phyloP scores from a whole-genome alignment of 2,329 filamentous ascomycete genomes.

The Cadophora sp. region DNA sequence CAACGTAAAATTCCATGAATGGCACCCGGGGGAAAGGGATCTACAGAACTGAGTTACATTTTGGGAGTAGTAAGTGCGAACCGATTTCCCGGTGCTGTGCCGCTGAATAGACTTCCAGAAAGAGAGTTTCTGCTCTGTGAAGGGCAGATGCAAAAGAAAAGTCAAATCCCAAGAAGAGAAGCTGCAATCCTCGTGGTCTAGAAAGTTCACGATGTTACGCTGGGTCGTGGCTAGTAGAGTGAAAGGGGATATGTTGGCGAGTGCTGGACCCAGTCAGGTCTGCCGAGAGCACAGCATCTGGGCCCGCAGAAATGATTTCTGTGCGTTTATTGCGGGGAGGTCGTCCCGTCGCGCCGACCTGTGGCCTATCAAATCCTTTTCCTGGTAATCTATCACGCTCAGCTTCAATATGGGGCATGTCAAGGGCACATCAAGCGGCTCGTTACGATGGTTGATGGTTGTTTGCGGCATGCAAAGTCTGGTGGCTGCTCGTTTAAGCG shows the following conservation, averaged over 20 bases:
- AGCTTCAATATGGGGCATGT: constrained; percentile 14
- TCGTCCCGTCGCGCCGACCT: constrained; percentile 23
- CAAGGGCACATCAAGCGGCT: constrained; percentile 11
- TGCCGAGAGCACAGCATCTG: constrained; percentile 3
- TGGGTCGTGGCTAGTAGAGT: background rate
- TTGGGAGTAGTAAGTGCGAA: constrained; percentile 9
- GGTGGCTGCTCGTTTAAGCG: background rate
- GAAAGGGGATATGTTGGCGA: constrained; percentile 1
- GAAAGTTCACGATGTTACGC: constrained; percentile 8
- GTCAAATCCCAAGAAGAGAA: background rate
- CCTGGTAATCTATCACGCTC: background rate
- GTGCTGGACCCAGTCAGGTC: background rate
- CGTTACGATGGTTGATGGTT: constrained; percentile 13
- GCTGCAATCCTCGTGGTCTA: background rate
- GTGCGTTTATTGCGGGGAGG: constrained; percentile 18
- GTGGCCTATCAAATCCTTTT: constrained; percentile 11
- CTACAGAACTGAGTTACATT: background rate
- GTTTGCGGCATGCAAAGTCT: background rate
- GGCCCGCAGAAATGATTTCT: constrained; percentile 11
- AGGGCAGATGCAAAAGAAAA: background rate
- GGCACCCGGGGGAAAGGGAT: background rate
- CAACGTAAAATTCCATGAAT: background rate
- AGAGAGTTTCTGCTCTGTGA: background rate
- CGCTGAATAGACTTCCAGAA: background rate
- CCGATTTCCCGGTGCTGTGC: constrained; percentile 10